Evolutionary conservation across 2,329 filamentous ascomycete species (phyloP), one percentile per base, ranked within the genome.

Genomic region (Berkeleyomyces basicola): DNA sequence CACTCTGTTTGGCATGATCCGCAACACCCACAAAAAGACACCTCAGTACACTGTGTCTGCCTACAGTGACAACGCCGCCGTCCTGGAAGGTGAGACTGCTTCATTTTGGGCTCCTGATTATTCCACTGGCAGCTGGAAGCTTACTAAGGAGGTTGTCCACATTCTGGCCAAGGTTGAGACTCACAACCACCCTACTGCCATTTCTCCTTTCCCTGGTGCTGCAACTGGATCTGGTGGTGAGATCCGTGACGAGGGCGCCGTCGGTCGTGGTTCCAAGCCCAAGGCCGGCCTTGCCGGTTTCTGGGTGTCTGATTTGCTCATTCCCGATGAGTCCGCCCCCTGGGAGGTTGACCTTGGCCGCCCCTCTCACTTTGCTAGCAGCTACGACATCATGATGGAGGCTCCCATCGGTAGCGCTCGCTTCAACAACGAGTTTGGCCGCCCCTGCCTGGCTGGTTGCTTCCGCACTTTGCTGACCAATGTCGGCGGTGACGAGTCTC

Each of bases 31-130:
- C 75, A 87, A 89, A 72, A 82, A 83, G 69, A 86, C 84, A 64
- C 88, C 90, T 0, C 78, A 87, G 61, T 86, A 84, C 71, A 95
- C 91, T n/a, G 82, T 97, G 51, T 96, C 90, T 43, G 93, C 93
- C 6, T 99, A 99, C 74, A 95, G 89, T 69, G 93, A 99, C 72
- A 99, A 99, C 71, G 93, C 93, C 36, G 93, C 93, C n/a, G 93
- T 99, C 14, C 66, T 76, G n/a, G 68, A 73, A 63, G 74, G 74
- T 7, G 74, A 76, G 23, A 67, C 70, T 55, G 74, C 73, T 40
- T 70, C 74, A 59, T 73, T 88, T 70, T 97, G 92, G 92, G 87
- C 90, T 0, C 93, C 93, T 3, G 88, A 93, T 70, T 85, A 90
- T 68, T 79, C 84, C 44, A 95, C 88, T 3, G 89, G 91, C 39